A percentile compares a stretch with the other conserved stretches of the same genome.
Evolutionary conservation across 768 basidiomycete species (phyloP).

Genomic region (Rhodosporidiobolus sp.): DNA sequence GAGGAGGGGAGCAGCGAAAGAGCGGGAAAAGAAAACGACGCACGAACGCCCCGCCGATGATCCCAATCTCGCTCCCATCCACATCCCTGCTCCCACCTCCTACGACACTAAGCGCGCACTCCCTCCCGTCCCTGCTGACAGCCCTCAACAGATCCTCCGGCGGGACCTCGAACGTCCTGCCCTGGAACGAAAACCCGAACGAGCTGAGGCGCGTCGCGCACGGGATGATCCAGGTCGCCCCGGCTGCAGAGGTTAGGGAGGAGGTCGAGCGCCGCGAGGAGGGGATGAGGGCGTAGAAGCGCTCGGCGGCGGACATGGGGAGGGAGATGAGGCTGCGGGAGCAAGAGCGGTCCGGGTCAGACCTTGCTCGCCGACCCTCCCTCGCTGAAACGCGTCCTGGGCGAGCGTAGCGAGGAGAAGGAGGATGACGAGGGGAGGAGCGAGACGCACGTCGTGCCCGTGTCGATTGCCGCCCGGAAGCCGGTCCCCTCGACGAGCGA

Average conservation of each 20-base stretch:
- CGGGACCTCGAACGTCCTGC: neutral
- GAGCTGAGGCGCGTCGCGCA: neutral
- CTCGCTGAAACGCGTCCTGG: no score
- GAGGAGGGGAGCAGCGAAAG: neutral
- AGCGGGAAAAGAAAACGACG: neutral
- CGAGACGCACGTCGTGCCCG: constrained; percentile 30
- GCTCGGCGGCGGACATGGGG: neutral
- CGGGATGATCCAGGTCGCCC: neutral
- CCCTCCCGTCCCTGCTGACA: neutral
- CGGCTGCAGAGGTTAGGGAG: neutral
- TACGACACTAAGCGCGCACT: neutral
- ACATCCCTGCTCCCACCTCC: neutral
- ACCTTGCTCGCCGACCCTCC: no score
- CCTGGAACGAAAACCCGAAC: neutral
- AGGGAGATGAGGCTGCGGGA: constrained; percentile 10
- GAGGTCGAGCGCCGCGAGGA: neutral
- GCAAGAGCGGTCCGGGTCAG: no score
- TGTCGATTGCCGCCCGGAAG: constrained; percentile 28
- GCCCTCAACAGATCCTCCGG: neutral
- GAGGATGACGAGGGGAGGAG: neutral
- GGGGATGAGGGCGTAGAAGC: constrained; percentile 9
- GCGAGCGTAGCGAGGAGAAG: no score
- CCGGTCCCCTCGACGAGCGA: constrained; percentile 10
- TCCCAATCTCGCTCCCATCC: neutral
- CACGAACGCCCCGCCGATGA: constrained; percentile 4